Conservation (phyloP, 2,329 filamentous ascomycete genomes). For the Huntiella moniliformis region DNA sequence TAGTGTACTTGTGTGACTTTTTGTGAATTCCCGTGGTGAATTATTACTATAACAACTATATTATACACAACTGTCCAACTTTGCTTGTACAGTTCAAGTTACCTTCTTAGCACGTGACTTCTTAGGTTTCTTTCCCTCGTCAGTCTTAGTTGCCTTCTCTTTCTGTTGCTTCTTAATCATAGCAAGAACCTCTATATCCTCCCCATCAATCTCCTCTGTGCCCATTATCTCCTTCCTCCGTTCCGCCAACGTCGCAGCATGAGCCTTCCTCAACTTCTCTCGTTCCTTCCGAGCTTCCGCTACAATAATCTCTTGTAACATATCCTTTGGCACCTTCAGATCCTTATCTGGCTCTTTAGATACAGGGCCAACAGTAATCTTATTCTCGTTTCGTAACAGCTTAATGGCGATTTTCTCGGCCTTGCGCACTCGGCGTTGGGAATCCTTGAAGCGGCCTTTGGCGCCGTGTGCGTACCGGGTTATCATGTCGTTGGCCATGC, state of each 20-base stretch:
- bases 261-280: background rate
- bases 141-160: too few relatives aligned
- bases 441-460: constrained; percentile 37
- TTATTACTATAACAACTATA: too few relatives aligned
- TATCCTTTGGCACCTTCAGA: background rate
- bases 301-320: background rate
- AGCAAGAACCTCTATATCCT: background rate
- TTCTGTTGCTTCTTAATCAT: constrained; percentile 1
- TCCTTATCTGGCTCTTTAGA: background rate
- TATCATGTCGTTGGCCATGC: constrained; percentile 75
- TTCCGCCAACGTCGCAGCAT: background rate
- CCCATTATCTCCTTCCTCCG: background rate
- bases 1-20: background rate
- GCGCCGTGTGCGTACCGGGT: constrained; percentile 79
- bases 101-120: too few relatives aligned
- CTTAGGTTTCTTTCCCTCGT: too few relatives aligned
- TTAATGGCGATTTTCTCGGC: constrained; percentile 23
- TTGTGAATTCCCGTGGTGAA: too few relatives aligned
- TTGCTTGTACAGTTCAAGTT: too few relatives aligned
- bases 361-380: constrained; percentile 38
- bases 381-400: constrained; percentile 22
- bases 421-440: constrained; percentile 34
- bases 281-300: background rate
- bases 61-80: too few relatives aligned
- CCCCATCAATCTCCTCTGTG: background rate